phyloP scores from a whole-genome alignment of 1,139 yeast species.

The Blastobotrys proliferans region DNA sequence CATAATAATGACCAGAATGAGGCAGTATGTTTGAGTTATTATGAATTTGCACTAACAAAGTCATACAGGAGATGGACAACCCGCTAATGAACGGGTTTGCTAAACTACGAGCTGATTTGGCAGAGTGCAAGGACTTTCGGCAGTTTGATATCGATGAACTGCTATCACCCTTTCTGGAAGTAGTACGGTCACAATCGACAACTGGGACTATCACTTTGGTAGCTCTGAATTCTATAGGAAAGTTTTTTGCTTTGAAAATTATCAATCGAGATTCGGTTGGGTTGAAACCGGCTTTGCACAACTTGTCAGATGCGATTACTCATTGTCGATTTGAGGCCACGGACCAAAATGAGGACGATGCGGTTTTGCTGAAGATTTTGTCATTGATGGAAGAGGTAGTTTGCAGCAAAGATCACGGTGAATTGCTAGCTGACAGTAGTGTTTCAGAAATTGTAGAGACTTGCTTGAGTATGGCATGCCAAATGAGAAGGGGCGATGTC shows the following conservation, averaged over 20 bases:
- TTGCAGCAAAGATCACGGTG: constrained; percentile 49
- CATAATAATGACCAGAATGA: neutral
- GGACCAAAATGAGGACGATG: constrained; percentile 89
- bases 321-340: constrained; percentile 96
- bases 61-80: constrained; percentile 38
- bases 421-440: constrained; percentile 69
- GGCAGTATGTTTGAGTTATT: neutral
- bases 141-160: constrained; percentile 69
- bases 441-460: constrained; percentile 89
- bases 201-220: constrained; percentile 82
- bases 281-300: constrained; percentile 48
- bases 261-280: constrained; percentile 45
- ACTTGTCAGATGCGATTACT: constrained; percentile 71
- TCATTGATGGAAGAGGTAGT: constrained; percentile 67
- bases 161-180: constrained; percentile 79
- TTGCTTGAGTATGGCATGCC: constrained; percentile 87
- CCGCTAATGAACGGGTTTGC: constrained; percentile 81
- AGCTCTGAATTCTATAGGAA: constrained; percentile 72
- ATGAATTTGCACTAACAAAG: neutral
- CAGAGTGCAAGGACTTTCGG: constrained; percentile 46
- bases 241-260: constrained; percentile 61
- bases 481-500: constrained; percentile 86
- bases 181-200: constrained; percentile 80
- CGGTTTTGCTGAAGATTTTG: constrained; percentile 79
- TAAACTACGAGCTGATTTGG: constrained; percentile 66